Evolutionary conservation across 2,329 filamentous ascomycete genomes (phyloP), one percentile per base, ranked within the genome.

Genomic region (Fusarium sambucinum): DNA sequence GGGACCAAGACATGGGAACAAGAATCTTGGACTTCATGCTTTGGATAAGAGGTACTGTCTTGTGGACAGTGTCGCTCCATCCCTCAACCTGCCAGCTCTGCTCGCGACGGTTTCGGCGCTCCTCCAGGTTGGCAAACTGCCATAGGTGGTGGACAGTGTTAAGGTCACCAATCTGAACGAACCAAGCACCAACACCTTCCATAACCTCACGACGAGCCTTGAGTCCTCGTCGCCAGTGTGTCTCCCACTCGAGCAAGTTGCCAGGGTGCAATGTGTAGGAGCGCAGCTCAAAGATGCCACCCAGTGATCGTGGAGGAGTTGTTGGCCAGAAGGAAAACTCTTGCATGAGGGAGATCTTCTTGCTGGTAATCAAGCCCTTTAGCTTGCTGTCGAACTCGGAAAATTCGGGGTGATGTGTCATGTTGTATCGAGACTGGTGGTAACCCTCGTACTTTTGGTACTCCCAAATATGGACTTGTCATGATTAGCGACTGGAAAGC

Each of bases 301-400:
- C 96, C 1, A 99, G 88, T 75, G 93, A 86, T 63, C 96, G 93
- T 1, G 96, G 96, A 7, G 94, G 87, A 0, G 93, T 95, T 5
- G 96, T 99, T 2, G 96, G 96, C 96, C 96, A 99, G 86, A 99
- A 99, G 35, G 94, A 97, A 82, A 99, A 99, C 80, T 99, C 96
- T 80, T 99, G 96, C 96, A 99, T 99, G 52, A 99, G 86, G 0
- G 94, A 97, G 6, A 91, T 92, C 72, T 90, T 89, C 84, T 97
- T 98, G 68, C 88, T 88, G 61, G 85, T 89, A 77, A 99, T 95
- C 66, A 98, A 84, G n/a, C 83, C 85, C 80, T 94, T 94, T 53
- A 99, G 90, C 81, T 95, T 92, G 67, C 83, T 83, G 77, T 97
- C 93, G 77, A 97, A 97, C 12, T 87, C 90, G 71, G 89, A 82